Evolutionary conservation across 225 moss, liverwort and hornwort genomes (phyloP).

Genomic region (Rhytidiadelphus loreus): DNA sequence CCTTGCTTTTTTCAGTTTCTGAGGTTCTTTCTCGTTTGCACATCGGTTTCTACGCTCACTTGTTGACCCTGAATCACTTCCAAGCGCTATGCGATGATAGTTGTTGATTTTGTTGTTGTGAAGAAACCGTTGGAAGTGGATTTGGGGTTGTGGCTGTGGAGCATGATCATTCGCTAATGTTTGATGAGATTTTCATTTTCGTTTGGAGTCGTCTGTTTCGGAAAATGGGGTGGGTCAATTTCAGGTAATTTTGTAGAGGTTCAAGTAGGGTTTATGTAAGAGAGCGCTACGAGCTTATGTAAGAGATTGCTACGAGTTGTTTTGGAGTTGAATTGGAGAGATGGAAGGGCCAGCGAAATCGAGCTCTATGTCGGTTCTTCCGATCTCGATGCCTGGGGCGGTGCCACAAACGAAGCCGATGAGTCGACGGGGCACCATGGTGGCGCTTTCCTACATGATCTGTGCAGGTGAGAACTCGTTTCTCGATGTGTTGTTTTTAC

Average conservation of each 20-base stretch:
- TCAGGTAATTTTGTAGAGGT: not conserved
- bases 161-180: not conserved
- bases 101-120: not conserved
- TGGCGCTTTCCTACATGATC: slow-evolving; percentile 82
- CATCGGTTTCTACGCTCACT: not conserved
- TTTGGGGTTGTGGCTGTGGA: not conserved
- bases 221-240: not conserved
- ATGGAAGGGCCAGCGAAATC: slow-evolving; percentile 26
- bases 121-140: not conserved
- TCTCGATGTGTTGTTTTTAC: not conserved
- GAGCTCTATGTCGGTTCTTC: slow-evolving; percentile 24
- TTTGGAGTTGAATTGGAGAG: not conserved
- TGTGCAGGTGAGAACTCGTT: slow-evolving; percentile 59
- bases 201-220: not conserved
- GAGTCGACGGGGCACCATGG: slow-evolving; percentile 56
- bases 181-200: not conserved
- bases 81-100: not conserved
- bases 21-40: not conserved
- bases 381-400: slow-evolving; percentile 34
- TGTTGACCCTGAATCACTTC: not conserved
- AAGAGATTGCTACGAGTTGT: not conserved
- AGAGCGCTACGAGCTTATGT: not conserved
- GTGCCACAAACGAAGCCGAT: slow-evolving; percentile 46
- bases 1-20: not conserved
- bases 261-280: slow-evolving; percentile 9